Evolutionary conservation across 352 stramenopile genomes (phyloP), one percentile per base, ranked within the genome.

Genomic region (Phytophthora lateralis): DNA sequence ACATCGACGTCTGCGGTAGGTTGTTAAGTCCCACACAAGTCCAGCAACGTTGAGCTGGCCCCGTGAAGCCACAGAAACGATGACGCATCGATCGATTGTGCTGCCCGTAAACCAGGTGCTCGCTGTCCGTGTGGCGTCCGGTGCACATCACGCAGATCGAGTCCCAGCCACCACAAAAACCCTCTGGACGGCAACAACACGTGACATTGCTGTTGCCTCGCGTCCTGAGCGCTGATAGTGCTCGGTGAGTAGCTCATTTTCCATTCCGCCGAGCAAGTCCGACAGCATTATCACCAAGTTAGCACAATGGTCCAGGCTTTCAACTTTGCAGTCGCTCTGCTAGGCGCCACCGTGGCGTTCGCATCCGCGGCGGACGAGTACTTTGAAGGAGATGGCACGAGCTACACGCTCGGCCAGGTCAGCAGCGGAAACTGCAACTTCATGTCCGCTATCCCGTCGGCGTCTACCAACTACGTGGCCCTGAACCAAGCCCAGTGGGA

Each of bases 401-500:
- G 63, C 38, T 85, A 82, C 63, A 77, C 65, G 45, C 63, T 78
- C 7, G 7, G 60, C n/a, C 15, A 55, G 46, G 63, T 71, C 8
- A 75, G 64, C 56, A 66, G 43, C 9, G 76, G 76, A 45, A 86
- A 86, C 41, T 86, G 76, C 48, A 80, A 80, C 55, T 73, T 86
- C 34, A 86, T 86, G 74, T 80, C 70, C 44, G 82, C 75, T 30
- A 71, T 78, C 1, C 39, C 47, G 14, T 62, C 46, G 11, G 80
- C 84, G 0, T 73, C 63, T 7, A 80, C 57, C 51, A 90, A 89
- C 55, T 90, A 91, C 60, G 82, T 82, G 15, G 84, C 84, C 12
- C 63, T 93, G 46, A 93, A 93, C 59, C 63, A 77, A 47, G 55
- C 52, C 6, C 82, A 91, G 65, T 91, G 80, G 73, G 60, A 85